Base-by-base conservation (phyloP, 352 stramenopile genomes). In the Globisporangium spiculum region DNA sequence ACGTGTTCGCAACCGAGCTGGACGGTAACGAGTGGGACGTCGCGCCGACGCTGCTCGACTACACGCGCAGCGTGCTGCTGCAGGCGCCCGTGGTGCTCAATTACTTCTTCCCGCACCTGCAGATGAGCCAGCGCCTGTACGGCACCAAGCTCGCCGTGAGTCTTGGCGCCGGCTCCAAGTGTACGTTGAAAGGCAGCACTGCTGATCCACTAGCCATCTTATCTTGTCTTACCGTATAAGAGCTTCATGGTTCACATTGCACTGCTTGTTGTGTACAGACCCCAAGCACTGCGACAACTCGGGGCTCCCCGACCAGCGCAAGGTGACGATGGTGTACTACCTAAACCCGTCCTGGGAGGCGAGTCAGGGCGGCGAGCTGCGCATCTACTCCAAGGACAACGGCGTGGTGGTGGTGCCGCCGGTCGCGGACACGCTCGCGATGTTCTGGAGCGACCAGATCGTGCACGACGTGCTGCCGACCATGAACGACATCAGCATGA, bases 401-500 rank as follows among this genome's bases (percentile, higher is more conserved):
- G 80, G 72, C 26, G 54, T 72, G 14, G 59, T 75, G 3, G 87
- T 94, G 67, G 72, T 97, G 8, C 69, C 77, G 34, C 91, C 91
- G 0, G 68, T 80, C 48, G 75, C 81, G 8, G 89, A 97, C 75
- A 83, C 88, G 48, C 73, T 97, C 44, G 79, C 97, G 8, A 73
- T 97, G 59, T 98, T 98, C 76, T 89, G 86, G 74, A 94, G 86
- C 50, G 86, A 96, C 74, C 61, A 91, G 34, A 75, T 97, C 22
- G 86, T 96, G 61, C 91, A 97, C 73, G 83, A 97, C 72, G 78
- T 85, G 53, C 69, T 92, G 59, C 88, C 91, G 24, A 87, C 76
- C 64, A 65, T 83, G 50, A 75, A 77, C 38, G 70, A 87, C 53
- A 75, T 71, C 12, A 63, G 53, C 32, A 66, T 48, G 5, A 72